A percentile compares a stretch with the other conserved stretches of the same genome.
phyloP scores from a whole-genome alignment of 176 grass and related monocot species.

The Oryza glumipatula region DNA sequence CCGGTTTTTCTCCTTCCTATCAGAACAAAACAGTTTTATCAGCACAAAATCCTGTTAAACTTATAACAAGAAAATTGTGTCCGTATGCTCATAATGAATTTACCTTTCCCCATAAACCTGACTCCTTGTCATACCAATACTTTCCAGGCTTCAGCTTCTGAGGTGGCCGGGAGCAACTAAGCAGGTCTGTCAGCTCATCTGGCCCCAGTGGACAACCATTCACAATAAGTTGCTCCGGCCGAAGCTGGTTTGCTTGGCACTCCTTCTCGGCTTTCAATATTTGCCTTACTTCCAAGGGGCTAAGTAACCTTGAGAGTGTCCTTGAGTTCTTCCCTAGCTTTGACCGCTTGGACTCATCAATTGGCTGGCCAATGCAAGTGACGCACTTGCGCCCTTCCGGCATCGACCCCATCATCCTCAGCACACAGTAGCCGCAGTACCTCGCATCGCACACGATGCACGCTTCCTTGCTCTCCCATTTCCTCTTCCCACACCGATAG shows the following conservation, averaged over 20 bases:
- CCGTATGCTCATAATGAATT: neutral
- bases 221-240: constrained; percentile 79
- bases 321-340: constrained; percentile 89
- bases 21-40: constrained; percentile 23
- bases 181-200: constrained; percentile 80
- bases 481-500: constrained; percentile 82
- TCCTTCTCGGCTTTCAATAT: constrained; percentile 98
- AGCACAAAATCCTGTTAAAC: constrained; percentile 13
- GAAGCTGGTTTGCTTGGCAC: constrained; percentile 90
- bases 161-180: constrained; percentile 26
- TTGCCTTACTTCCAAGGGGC: constrained; percentile 87
- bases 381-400: constrained; percentile 94
- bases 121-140: constrained; percentile 9
- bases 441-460: constrained; percentile 84
- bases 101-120: constrained; percentile 84
- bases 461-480: constrained; percentile 88
- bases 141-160: neutral
- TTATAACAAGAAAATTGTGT: neutral
- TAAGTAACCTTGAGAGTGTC: constrained; percentile 65
- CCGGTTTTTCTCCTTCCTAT: constrained; percentile 88
- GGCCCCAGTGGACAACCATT: constrained; percentile 67
- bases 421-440: constrained; percentile 83
- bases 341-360: constrained; percentile 75
- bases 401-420: constrained; percentile 97
- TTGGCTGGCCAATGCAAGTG: constrained; percentile 76